Evolutionary conservation across 164 flowering plant species (phyloP), one percentile per base, ranked within the genome.

Genomic region (Platanus orientalis): DNA sequence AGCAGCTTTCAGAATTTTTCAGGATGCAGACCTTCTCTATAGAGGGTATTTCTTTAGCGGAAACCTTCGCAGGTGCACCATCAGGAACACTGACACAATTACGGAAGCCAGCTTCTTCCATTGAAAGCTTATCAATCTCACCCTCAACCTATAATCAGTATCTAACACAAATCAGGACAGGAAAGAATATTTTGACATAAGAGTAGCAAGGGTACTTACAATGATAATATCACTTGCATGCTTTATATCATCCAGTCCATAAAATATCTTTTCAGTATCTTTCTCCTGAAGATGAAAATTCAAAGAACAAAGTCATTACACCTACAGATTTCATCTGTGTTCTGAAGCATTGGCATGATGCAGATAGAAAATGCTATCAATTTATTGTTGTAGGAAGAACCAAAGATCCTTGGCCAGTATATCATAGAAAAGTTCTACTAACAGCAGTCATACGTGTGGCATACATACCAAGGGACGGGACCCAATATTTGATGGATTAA

Each of bases 61-160:
- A 89, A 68, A 87, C 92, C 42, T 69, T 48, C 51, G 82, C 53
- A 62, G 97, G 98, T 21, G 97, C 98, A 52, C 97, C 97, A 76
- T 80, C 92, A 58, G 96, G 98, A 63, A 93, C 97, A 71, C 94
- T 87, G 29, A 89, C 90, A 71, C 98, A 93, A 69, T 93, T 93
- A 20, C 65, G 78, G 60, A 79, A 83, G 20, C 98, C 98, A 69
- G 94, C 98, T 79, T 90, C 98, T 80, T 88, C 97, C 92, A 93
- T 78, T 51, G 98, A 76, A 73, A 93, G 97, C 69, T 93, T 93
- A 78, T 93, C 97, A 58, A 90, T 90, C 76, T 93, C 98, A 69
- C 97, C 97, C 76, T 90, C 98, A 79, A 93, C 98, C 98, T 92
- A 72, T 28, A 73, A 61, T 54, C 48, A 50, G 16, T 27, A 39